Percentiles rank a stretch among this genome's conserved stretches.
phyloP scores from a whole-genome alignment of 2,329 filamentous ascomycete genomes.

The Aureobasidium vineae region DNA sequence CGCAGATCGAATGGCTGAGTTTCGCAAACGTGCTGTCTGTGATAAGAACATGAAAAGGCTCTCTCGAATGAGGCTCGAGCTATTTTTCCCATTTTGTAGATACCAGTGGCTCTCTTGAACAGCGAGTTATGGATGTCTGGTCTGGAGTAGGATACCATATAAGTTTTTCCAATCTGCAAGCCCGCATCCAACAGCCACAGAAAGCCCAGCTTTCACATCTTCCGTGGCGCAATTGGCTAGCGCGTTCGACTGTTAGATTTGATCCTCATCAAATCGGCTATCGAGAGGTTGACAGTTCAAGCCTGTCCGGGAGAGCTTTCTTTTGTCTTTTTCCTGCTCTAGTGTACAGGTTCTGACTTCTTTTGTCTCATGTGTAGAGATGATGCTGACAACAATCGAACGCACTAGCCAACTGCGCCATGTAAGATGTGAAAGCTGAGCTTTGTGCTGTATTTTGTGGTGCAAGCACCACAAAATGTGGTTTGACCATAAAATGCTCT shows the following conservation, averaged over 20 bases:
- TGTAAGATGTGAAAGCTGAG: neutral
- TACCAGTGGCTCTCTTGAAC: too few relatives aligned
- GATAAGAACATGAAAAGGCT: neutral
- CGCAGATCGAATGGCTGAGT: too few relatives aligned
- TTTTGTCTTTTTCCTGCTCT: neutral
- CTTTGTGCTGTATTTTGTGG: neutral
- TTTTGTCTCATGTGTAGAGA: too few relatives aligned
- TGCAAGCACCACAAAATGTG: neutral
- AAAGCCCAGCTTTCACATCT: constrained; percentile 14
- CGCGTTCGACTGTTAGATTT: constrained; percentile 24
- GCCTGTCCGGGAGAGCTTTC: constrained; percentile 11
- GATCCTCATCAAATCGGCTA: neutral
- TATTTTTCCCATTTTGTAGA: neutral
- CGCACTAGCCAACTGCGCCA: constrained; percentile 19
- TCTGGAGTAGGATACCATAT: too few relatives aligned
- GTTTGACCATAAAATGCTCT: too few relatives aligned
- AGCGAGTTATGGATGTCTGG: neutral
- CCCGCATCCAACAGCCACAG: neutral
- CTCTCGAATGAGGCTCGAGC: too few relatives aligned
- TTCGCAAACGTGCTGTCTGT: neutral
- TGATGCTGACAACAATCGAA: neutral
- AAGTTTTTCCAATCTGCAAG: too few relatives aligned
- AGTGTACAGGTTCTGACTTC: neutral
- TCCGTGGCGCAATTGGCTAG: constrained; percentile 25
- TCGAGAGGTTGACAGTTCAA: constrained; percentile 25